Conservation (phyloP, 352 stramenopile species). For the Labyrinthula sp. region DNA sequence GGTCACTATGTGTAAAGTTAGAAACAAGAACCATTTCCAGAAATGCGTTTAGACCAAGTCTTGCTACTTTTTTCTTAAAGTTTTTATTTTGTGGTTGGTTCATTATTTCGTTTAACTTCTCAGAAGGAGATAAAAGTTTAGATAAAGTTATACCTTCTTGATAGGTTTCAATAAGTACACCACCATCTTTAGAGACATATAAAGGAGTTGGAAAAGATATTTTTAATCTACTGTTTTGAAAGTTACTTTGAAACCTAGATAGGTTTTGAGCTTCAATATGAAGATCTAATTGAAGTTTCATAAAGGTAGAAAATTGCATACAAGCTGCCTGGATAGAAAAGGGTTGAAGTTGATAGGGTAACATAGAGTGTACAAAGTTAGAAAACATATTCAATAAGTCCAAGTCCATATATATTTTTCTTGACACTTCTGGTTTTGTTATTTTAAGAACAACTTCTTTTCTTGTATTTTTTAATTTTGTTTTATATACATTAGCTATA, state of each 20-base stretch:
- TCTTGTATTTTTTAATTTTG: too few relatives aligned
- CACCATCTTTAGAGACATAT: constrained; percentile 47
- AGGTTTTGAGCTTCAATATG: constrained; percentile 54
- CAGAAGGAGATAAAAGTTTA: constrained; percentile 40
- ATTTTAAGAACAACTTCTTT: too few relatives aligned
- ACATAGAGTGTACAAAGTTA: too few relatives aligned
- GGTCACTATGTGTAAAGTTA: constrained; percentile 67
- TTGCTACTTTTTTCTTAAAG: constrained; percentile 43
- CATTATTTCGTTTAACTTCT: constrained; percentile 40
- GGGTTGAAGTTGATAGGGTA: too few relatives aligned
- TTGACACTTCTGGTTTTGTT: too few relatives aligned
- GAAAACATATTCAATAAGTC: too few relatives aligned
- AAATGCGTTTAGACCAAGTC: constrained; percentile 56
- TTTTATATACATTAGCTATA: too few relatives aligned
- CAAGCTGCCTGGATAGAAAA: too few relatives aligned
- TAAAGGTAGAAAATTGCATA: constrained; percentile 50
- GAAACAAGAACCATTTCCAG: constrained; percentile 70
- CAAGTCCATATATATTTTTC: too few relatives aligned
- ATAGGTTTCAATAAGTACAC: constrained; percentile 57
- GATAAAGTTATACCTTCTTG: constrained; percentile 49
- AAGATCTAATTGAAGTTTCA: constrained; percentile 59
- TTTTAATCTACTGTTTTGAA: constrained; percentile 37
- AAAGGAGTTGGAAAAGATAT: constrained; percentile 51
- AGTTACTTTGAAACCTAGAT: constrained; percentile 49
- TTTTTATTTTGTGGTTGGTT: too few relatives aligned